These are phyloP conservation scores for Mortierella sp. DNA, from an alignment of 371 early-diverging fungal genomes.

Conservation along the genomic window DNA sequence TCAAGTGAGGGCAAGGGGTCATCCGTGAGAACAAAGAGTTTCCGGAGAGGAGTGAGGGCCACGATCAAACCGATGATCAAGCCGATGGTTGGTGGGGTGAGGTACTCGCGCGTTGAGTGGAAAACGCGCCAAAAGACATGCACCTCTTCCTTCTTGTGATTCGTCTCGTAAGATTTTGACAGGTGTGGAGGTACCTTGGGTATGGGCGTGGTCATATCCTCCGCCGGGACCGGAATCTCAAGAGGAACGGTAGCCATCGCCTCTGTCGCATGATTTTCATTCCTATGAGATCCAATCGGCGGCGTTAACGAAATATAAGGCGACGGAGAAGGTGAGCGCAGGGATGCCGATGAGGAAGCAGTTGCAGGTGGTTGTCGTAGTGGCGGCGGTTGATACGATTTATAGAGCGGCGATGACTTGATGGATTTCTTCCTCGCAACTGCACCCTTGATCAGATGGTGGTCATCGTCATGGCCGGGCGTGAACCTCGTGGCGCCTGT, in stretches of 20 bases:
- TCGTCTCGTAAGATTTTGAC: conserved; percentile 21
- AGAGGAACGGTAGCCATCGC: conserved; percentile 24
- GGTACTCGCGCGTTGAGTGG: conserved; percentile 43
- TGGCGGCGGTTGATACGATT: conserved; percentile 30
- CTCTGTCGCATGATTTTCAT: background rate
- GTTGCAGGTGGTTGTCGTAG: conserved; percentile 2
- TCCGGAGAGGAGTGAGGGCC: conserved; percentile 56
- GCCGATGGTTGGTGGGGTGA: conserved; percentile 57
- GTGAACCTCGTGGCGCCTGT: conserved; percentile 38
- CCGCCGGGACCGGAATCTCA: background rate
- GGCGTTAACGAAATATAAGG: conserved; percentile 26
- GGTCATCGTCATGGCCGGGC: conserved; percentile 27
- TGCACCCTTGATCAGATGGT: conserved; percentile 6
- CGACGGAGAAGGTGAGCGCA: conserved; percentile 7
- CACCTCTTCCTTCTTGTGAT: background rate
- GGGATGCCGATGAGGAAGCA: conserved; percentile 5
- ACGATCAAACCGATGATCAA: conserved; percentile 58
- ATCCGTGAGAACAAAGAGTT: conserved; percentile 49
- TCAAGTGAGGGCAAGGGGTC: conserved; percentile 41
- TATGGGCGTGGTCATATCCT: conserved; percentile 1
- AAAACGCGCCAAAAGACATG: conserved; percentile 33
- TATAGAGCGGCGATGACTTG: conserved; percentile 18
- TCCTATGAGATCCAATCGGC: background rate
- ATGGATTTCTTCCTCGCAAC: conserved; percentile 9
- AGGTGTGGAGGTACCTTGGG: conserved; percentile 42